Conservation (phyloP, 139 green algal genomes). For the Auxenochlorella pyrenoidosa region DNA sequence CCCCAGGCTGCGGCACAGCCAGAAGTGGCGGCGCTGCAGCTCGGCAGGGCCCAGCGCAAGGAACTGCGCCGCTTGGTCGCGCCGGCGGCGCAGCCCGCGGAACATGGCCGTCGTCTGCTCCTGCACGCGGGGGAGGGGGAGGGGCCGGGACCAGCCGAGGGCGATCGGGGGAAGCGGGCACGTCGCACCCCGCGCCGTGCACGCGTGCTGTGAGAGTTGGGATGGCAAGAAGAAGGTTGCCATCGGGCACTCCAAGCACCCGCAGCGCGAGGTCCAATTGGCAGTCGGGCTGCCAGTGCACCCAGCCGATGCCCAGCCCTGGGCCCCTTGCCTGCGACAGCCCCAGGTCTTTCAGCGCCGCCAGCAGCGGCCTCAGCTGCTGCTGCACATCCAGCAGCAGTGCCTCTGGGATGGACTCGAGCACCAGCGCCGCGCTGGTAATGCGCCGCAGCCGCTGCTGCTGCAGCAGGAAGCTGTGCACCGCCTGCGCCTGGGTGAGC, state of each 20-base stretch:
- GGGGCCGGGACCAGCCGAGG: not conserved
- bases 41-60: not conserved
- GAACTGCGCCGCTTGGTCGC: not conserved
- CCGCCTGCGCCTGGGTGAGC: conserved; percentile 8
- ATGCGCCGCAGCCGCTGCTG: conserved; percentile 31
- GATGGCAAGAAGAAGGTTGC: no score
- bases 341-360: conserved; percentile 1
- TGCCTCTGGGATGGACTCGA: conserved; percentile 17
- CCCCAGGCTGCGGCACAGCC: conserved; percentile 1
- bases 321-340: not conserved
- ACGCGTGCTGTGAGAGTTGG: no score
- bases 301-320: not conserved
- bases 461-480: conserved; percentile 17
- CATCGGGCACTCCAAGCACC: no score
- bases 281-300: not conserved
- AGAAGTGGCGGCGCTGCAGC: conserved; percentile 31
- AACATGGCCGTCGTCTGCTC: conserved; percentile 29
- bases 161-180: no score
- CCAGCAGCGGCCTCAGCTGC: conserved; percentile 27
- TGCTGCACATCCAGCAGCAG: conserved; percentile 9
- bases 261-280: no score
- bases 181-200: no score
- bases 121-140: not conserved
- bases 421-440: conserved; percentile 12
- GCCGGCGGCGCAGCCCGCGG: conserved; percentile 10